phyloP scores from a whole-genome alignment of 2,329 filamentous ascomycete species.

The Triangularia verruculosa region DNA sequence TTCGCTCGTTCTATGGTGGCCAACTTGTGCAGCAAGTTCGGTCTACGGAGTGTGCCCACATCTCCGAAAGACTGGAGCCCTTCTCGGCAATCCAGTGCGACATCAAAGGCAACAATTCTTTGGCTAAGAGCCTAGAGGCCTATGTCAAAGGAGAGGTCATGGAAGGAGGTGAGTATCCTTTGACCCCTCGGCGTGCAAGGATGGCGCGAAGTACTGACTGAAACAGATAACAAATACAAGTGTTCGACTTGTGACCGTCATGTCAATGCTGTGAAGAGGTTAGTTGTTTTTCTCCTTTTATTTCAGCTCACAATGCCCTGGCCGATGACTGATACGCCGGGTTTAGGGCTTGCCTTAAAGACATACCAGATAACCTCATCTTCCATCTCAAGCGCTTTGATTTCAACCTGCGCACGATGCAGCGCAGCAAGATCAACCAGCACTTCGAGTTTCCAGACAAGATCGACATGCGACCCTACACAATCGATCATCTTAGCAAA shows the following conservation, averaged over 20 bases:
- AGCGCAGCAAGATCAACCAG: constrained; percentile 92
- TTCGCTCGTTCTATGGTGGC: constrained; percentile 86
- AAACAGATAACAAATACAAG: constrained; percentile 87
- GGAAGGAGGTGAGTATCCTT: constrained; percentile 58
- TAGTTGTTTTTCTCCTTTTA: constrained; percentile 37
- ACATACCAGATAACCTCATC: constrained; percentile 89
- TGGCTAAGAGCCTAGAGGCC: constrained; percentile 87
- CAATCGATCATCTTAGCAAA: constrained; percentile 75
- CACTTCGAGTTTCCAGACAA: constrained; percentile 80
- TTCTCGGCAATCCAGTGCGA: constrained; percentile 96
- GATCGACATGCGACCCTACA: constrained; percentile 88
- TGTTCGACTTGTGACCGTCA: constrained; percentile 85
- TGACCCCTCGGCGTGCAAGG: neutral
- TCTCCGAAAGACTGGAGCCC: constrained; percentile 84
- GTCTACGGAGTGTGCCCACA: constrained; percentile 89
- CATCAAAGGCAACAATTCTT: constrained; percentile 82
- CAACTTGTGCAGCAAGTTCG: constrained; percentile 92
- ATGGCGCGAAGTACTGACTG: constrained; percentile 29
- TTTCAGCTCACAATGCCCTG: neutral
- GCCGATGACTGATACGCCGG: constrained; percentile 39
- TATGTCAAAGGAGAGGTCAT: constrained; percentile 95
- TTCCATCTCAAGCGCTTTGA: constrained; percentile 91
- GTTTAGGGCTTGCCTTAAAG: constrained; percentile 71
- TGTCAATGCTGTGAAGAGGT: constrained; percentile 85
- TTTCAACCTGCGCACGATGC: constrained; percentile 72